Percentiles rank a stretch among this genome's conserved stretches.
Conservation (phyloP, 1,284 basidiomycete species). For the Cutaneotrichosporon sp. region DNA sequence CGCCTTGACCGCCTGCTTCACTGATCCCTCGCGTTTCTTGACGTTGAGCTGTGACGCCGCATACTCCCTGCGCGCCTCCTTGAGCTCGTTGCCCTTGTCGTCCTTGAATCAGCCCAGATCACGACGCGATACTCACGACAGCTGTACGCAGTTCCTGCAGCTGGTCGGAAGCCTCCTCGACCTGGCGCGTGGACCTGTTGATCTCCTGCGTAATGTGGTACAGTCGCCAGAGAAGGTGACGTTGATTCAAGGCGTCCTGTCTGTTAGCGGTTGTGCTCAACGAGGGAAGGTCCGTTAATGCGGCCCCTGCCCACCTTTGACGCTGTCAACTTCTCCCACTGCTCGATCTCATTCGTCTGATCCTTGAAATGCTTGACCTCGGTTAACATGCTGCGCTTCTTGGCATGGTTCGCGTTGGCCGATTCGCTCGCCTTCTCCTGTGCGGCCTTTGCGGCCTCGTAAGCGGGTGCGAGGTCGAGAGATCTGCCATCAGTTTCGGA, state of each 20-base stretch:
- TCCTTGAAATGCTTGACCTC: constrained; percentile 98
- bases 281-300: too few species aligned
- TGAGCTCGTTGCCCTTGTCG: constrained; percentile 60
- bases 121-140: constrained; percentile 48
- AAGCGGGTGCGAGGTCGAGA: constrained; percentile 79
- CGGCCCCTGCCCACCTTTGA: constrained; percentile 58
- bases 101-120: constrained; percentile 1
- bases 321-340: constrained; percentile 72
- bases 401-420: constrained; percentile 88
- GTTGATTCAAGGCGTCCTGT: constrained; percentile 74
- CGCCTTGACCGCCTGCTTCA: constrained; percentile 76
- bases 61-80: constrained; percentile 70
- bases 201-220: constrained; percentile 84
- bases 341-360: constrained; percentile 88
- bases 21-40: constrained; percentile 66
- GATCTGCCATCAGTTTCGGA: constrained; percentile 49
- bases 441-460: constrained; percentile 79
- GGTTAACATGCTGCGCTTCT: constrained; percentile 83
- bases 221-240: constrained; percentile 79
- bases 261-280: too few species aligned
- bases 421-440: constrained; percentile 89
- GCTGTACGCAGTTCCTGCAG: constrained; percentile 64
- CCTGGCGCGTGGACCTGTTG: constrained; percentile 62
- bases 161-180: constrained; percentile 66
- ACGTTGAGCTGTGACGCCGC: constrained; percentile 69